phyloP scores from a whole-genome alignment of 192 early-diverging fungal genomes.

The Backusella sp. region DNA sequence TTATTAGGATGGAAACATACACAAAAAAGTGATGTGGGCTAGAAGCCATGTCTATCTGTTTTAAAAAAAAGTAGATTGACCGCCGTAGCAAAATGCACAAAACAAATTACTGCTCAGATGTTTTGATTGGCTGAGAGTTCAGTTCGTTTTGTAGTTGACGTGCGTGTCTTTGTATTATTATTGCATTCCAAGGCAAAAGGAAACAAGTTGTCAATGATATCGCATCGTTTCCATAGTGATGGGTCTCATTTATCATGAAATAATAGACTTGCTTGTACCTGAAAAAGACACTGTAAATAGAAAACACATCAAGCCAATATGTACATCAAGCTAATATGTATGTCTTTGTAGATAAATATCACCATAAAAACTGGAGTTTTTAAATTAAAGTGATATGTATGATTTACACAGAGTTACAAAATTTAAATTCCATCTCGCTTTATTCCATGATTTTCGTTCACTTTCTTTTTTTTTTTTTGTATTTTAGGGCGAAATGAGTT shows the following conservation, averaged over 20 bases:
- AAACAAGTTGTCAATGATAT: too few relatives aligned
- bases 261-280: too few relatives aligned
- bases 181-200: too few relatives aligned
- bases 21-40: neutral
- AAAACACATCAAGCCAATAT: too few relatives aligned
- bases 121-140: neutral
- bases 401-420: neutral
- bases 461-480: neutral
- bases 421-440: neutral
- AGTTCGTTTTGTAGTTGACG: neutral
- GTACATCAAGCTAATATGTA: too few relatives aligned
- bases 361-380: neutral
- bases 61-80: too few relatives aligned
- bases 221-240: too few relatives aligned
- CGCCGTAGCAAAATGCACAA: too few relatives aligned
- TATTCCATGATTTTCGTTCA: neutral
- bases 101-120: neutral
- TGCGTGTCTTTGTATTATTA: too few relatives aligned
- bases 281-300: too few relatives aligned
- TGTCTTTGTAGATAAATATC: too few relatives aligned
- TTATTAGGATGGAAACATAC: neutral
- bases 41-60: neutral
- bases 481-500: neutral
- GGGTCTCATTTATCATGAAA: too few relatives aligned
- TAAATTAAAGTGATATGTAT: neutral